Conservation (phyloP, 1,284 basidiomycete species). For the Apiotrichum brassicae region DNA sequence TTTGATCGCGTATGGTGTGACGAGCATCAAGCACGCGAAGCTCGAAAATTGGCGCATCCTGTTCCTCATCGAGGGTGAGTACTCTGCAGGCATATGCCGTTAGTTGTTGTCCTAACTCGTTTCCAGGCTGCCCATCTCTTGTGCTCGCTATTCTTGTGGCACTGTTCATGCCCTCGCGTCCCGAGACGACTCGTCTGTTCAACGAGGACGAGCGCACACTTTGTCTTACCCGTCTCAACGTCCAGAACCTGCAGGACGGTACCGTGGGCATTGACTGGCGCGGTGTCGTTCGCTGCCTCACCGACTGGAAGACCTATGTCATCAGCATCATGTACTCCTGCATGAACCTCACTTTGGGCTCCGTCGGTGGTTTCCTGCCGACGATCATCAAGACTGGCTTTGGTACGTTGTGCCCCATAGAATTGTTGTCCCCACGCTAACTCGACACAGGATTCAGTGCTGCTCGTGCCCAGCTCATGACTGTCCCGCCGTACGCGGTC, state of each 20-base stretch:
- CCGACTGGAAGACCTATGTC: constrained; percentile 54
- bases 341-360: constrained; percentile 65
- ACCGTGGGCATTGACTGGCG: constrained; percentile 43
- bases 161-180: constrained; percentile 65
- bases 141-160: constrained; percentile 61
- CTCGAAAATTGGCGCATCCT: constrained; percentile 39
- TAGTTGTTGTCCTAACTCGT: too few species aligned
- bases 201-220: constrained; percentile 65
- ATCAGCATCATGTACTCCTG: constrained; percentile 62
- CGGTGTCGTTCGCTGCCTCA: constrained; percentile 57
- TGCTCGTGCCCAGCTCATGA: constrained; percentile 54
- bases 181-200: constrained; percentile 65
- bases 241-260: constrained; percentile 58
- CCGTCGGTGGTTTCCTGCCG: constrained; percentile 74
- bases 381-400: constrained; percentile 59
- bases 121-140: constrained; percentile 48
- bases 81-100: too few species aligned
- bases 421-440: background rate
- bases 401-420: background rate
- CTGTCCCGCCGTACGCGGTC: constrained; percentile 74
- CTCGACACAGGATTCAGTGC: constrained; percentile 48
- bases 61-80: constrained; percentile 52
- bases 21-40: constrained; percentile 28
- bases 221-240: constrained; percentile 66
- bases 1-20: constrained; percentile 42